Percentiles rank a stretch among this genome's conserved stretches.
Conservation (phyloP, 345 rosid genomes). For the Salix exigua region DNA sequence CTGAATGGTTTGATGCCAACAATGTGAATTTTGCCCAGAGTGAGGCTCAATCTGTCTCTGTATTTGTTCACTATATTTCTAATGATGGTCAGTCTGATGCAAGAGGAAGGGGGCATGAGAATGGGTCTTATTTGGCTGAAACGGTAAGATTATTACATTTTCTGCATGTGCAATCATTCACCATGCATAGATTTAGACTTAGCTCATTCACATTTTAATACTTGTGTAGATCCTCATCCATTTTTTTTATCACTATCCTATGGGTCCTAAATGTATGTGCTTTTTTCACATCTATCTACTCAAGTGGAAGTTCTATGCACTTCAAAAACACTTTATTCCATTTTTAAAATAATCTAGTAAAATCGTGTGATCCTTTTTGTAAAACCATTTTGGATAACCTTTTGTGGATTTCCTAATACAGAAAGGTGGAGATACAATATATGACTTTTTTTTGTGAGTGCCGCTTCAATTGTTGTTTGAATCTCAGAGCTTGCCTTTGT, state of each 20-base stretch:
- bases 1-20: conserved; percentile 78
- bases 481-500: conserved; percentile 4
- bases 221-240: not conserved
- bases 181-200: not conserved
- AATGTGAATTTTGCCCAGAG: conserved; percentile 64
- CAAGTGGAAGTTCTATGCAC: not conserved
- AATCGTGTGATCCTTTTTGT: not conserved
- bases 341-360: not conserved
- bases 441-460: not conserved
- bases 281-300: not conserved
- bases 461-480: not conserved
- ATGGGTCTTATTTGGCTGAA: conserved; percentile 49
- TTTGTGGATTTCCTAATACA: not conserved
- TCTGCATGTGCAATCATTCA: not conserved
- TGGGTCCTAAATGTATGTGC: not conserved
- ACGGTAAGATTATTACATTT: conserved; percentile 44
- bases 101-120: conserved; percentile 59
- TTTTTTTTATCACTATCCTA: not conserved
- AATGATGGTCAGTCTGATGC: conserved; percentile 63
- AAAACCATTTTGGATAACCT: not conserved
- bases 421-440: not conserved
- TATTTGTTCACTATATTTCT: conserved; percentile 74
- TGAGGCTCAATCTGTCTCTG: conserved; percentile 81
- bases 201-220: not conserved
- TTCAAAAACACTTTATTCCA: not conserved